Percentiles rank a stretch among this genome's conserved stretches.
These are phyloP conservation scores for Aspergillus campestris DNA, from an alignment of 495 filamentous ascomycete species.

Conservation along the genomic window DNA sequence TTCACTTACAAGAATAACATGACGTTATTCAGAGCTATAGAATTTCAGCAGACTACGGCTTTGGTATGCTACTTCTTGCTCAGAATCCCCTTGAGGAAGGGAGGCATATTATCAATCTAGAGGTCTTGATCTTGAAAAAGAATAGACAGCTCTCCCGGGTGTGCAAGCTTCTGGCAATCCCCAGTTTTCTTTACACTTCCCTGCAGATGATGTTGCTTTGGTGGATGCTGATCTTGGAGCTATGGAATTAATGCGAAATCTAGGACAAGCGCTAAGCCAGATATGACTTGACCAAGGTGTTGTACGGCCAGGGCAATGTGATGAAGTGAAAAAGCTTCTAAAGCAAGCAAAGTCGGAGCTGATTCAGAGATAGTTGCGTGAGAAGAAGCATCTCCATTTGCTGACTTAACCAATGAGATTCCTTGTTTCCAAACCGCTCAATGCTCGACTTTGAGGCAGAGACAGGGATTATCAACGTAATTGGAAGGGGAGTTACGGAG, in stretches of 20 bases:
- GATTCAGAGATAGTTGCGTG: too few relatives aligned
- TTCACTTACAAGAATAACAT: conserved; percentile 7
- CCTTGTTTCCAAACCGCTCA: too few relatives aligned
- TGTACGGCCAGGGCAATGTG: too few relatives aligned
- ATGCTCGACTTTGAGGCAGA: too few relatives aligned
- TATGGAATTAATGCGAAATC: conserved; percentile 18
- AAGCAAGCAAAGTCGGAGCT: too few relatives aligned
- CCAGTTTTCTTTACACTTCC: conserved; percentile 15
- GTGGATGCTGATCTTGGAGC: conserved; percentile 18
- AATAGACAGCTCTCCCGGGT: conserved; percentile 17
- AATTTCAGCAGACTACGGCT: conserved; percentile 14
- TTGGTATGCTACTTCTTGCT: conserved; percentile 13
- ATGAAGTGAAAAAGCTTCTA: too few relatives aligned
- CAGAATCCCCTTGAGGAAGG: conserved; percentile 19
- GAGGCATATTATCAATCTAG: conserved; percentile 17
- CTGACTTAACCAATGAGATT: too few relatives aligned
- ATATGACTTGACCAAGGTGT: conserved; percentile 16
- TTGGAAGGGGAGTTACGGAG: too few relatives aligned
- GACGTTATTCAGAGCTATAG: conserved; percentile 15
- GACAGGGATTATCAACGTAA: too few relatives aligned
- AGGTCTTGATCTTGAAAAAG: conserved; percentile 13
- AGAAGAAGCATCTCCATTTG: too few relatives aligned
- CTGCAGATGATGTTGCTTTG: conserved; percentile 9
- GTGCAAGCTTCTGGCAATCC: conserved; percentile 15
- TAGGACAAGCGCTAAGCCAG: conserved; percentile 12